Conservation (phyloP, 2,329 filamentous ascomycete species). For the Cordyceps farinosa region DNA sequence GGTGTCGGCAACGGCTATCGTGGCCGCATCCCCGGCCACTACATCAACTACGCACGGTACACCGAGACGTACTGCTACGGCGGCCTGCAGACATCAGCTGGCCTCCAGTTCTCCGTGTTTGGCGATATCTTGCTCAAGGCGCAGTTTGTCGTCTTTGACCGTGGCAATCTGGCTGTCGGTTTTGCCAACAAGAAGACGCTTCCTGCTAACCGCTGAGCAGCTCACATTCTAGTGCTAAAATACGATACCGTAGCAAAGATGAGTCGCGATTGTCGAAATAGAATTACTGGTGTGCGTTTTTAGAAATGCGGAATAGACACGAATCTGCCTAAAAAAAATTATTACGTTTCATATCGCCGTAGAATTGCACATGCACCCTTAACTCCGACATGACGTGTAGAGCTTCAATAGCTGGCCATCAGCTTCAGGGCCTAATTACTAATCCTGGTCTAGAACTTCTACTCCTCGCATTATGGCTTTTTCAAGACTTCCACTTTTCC, state of each 20-base stretch:
- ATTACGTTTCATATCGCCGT: not conserved
- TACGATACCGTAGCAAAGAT: not conserved
- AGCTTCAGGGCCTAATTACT: not conserved
- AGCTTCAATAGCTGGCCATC: not conserved
- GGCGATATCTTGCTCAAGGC: slow-evolving; percentile 42
- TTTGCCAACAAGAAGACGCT: slow-evolving; percentile 38
- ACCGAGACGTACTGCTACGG: slow-evolving; percentile 33
- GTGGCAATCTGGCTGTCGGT: slow-evolving; percentile 30
- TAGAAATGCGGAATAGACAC: not conserved
- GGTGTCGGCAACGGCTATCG: slow-evolving; percentile 31
- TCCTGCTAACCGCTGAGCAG: not conserved
- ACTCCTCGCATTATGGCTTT: not conserved
- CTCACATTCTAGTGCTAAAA: not conserved
- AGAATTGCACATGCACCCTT: not conserved
- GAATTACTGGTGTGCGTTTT: not conserved
- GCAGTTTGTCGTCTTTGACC: slow-evolving; percentile 42
- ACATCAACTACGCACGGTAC: slow-evolving; percentile 36
- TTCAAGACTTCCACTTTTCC: not conserved
- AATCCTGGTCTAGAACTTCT: not conserved
- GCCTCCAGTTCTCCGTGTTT: slow-evolving; percentile 38
- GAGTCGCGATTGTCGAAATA: not conserved
- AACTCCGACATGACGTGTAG: not conserved
- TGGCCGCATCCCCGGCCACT: slow-evolving; percentile 34
- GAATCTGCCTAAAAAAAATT: not conserved
- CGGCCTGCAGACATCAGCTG: slow-evolving; percentile 35